A percentile compares a stretch with the other conserved stretches of the same genome.
Conservation (phyloP, 352 stramenopile species). For the Globisporangium carolinianum region DNA sequence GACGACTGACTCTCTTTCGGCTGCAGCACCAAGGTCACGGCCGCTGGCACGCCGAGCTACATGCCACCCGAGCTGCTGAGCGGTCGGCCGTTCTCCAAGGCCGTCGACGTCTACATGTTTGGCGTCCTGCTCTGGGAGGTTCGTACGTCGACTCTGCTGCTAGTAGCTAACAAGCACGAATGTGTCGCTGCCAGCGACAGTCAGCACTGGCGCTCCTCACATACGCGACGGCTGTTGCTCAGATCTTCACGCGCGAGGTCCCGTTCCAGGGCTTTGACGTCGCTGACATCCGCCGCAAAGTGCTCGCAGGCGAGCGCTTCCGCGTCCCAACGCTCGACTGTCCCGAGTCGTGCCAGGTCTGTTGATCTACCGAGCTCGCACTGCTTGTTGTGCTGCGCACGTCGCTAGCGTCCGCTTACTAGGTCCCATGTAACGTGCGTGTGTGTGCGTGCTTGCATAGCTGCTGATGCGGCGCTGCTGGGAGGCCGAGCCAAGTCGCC, state of each 20-base stretch:
- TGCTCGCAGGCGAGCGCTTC: constrained; percentile 69
- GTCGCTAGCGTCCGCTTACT: not conserved
- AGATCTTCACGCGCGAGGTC: constrained; percentile 78
- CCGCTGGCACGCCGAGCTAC: constrained; percentile 87
- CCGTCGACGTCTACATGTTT: constrained; percentile 92
- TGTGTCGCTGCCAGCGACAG: too few relatives aligned
- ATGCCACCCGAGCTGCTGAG: constrained; percentile 86
- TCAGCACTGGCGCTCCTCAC: not conserved
- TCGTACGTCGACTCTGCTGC: not conserved
- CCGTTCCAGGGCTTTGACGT: constrained; percentile 74
- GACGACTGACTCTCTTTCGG: not conserved
- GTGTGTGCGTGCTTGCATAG: constrained; percentile 11
- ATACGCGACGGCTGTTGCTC: not conserved
- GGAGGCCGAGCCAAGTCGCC: constrained; percentile 39
- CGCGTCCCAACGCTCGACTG: constrained; percentile 69
- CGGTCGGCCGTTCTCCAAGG: constrained; percentile 79
- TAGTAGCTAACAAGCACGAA: not conserved
- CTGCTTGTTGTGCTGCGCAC: too few relatives aligned
- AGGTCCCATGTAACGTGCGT: not conserved
- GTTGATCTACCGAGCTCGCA: too few relatives aligned
- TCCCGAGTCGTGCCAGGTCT: constrained; percentile 41
- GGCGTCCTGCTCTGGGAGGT: constrained; percentile 89
- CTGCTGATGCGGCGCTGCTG: constrained; percentile 65
- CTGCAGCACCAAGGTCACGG: constrained; percentile 59
- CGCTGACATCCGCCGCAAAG: constrained; percentile 60